Base-by-base conservation (phyloP, 2,329 filamentous ascomycete species). In the Beauveria sp. region DNA sequence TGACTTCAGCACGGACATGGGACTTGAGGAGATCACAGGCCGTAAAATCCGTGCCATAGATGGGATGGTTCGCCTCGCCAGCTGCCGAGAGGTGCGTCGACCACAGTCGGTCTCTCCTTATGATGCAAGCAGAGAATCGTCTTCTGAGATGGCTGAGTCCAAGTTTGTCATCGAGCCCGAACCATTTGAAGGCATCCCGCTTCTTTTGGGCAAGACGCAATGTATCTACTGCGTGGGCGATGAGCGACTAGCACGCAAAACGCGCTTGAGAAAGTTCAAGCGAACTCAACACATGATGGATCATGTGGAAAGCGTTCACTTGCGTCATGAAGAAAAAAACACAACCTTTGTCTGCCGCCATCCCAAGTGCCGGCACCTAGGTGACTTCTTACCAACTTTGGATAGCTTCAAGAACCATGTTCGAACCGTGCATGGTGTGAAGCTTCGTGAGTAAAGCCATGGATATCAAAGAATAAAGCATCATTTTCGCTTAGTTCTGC, bases 221-320 rank as follows among this genome's bases (percentile, higher is more conserved):
- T 65, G 54, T 28, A 63, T 63, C 38, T 65, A 60, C 40, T 63
- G 54, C 20, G 50, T 62, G 28, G 43, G 62, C 31, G 55, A 63
- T 56, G 59, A 62, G 61, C 42, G 50, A 46, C 46, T 65, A 22
- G 38, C 55, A 5, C 50, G 53, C 40, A 46, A 8, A 5, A 26
- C 9, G 43, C 28, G 61, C 2, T 59, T 62, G 34, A 46, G 63
- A n/a, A 42, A 50, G 14, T 63, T 61, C 42, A 63, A 57, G 10
- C 51, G 61, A 22, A 38, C 61, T 38, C 58, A 56, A 16, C 38
- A 64, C 28, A 63, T 64, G 51, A 64, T 60, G 48, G 48, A 51
- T 16, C 10, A 51, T 34, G 48, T 51, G 5, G 52, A 64, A 56
- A 64, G 56, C 10, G 56, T 64, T 18, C 57, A 61, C 42, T 38